These are phyloP conservation scores for Solanum hybrid DNA, from an alignment of 305 asterid genomes.

Conservation along the genomic window DNA sequence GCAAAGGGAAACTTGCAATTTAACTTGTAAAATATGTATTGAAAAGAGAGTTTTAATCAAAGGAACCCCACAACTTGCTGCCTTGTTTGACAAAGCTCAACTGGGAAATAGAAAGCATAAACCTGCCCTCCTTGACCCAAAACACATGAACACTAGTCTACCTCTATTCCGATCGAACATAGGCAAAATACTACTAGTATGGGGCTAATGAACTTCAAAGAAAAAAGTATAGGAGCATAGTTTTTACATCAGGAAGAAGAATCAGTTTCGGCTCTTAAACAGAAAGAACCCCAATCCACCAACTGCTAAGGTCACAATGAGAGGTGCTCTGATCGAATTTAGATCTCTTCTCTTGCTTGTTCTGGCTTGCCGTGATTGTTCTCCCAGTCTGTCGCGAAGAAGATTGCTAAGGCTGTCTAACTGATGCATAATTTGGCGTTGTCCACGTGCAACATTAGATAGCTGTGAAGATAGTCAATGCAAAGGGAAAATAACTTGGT, in stretches of 20 bases:
- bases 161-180: not conserved
- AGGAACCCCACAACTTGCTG: not conserved
- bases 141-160: not conserved
- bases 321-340: conserved; percentile 10
- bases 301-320: conserved; percentile 10
- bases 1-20: not conserved
- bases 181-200: not conserved
- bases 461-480: conserved; percentile 23
- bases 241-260: not conserved
- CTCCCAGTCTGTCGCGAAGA: conserved; percentile 21
- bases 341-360: conserved; percentile 9
- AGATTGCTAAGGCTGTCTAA: conserved; percentile 24
- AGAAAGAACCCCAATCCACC: conserved; percentile 22
- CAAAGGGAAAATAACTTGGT: not conserved
- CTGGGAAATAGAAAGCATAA: not conserved
- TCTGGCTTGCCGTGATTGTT: conserved; percentile 6
- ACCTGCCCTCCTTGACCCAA: not conserved
- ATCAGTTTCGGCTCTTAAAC: conserved; percentile 19
- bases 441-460: conserved; percentile 56
- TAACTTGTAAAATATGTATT: not conserved
- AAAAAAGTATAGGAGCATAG: not conserved
- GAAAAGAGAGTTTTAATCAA: not conserved
- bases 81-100: not conserved
- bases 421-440: conserved; percentile 80
- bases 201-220: not conserved